These are phyloP conservation scores for Tubosaeta sp. DNA, from an alignment of 768 basidiomycete genomes.

Conservation along the genomic window DNA sequence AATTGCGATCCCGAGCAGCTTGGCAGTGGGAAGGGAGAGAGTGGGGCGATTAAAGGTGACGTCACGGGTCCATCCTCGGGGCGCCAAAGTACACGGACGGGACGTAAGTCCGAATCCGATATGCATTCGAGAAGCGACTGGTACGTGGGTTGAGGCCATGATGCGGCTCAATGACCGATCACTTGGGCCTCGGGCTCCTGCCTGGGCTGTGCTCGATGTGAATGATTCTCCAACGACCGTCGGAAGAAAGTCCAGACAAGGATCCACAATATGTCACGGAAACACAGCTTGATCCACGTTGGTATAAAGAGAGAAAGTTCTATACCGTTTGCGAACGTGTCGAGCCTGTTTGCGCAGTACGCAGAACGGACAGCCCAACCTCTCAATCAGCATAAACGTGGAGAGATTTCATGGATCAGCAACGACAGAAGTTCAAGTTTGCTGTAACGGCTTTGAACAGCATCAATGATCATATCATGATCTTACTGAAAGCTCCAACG, in stretches of 20 bases:
- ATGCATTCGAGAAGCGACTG: not conserved
- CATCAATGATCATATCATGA: no score
- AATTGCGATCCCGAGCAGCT: not conserved
- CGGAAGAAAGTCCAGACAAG: not conserved
- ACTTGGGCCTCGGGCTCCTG: not conserved
- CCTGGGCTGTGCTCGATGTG: not conserved
- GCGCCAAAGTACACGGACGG: not conserved
- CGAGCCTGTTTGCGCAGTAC: not conserved
- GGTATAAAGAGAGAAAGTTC: not conserved
- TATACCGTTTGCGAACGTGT: not conserved
- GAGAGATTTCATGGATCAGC: not conserved
- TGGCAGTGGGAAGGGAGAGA: not conserved
- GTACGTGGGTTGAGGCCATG: not conserved
- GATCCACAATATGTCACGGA: not conserved
- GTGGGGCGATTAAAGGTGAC: not conserved
- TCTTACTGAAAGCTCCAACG: not conserved
- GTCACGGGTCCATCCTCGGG: not conserved
- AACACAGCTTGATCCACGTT: not conserved
- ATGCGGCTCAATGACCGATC: not conserved
- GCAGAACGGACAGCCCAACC: not conserved
- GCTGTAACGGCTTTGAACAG: no score
- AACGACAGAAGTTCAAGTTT: no score
- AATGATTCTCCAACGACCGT: no score
- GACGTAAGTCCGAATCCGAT: not conserved
- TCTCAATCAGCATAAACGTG: not conserved